Evolutionary conservation across 257 asterid species (phyloP), one percentile per base, ranked within the genome.

Genomic region (Fraxinus anomala): DNA sequence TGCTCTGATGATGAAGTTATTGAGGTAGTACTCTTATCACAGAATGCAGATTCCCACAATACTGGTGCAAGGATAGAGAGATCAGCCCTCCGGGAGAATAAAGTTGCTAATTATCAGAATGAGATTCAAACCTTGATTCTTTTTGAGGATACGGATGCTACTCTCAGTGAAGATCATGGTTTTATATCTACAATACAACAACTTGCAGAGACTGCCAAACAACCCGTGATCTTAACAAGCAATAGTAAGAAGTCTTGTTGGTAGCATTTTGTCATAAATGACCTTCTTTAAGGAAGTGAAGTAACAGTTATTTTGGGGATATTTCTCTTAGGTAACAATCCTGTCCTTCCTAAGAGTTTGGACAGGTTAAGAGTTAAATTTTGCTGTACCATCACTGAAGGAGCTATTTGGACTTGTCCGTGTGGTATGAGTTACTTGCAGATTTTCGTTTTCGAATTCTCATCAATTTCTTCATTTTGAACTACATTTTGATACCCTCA

Each of bases 201-300:
- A 83, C 92, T 96, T 33, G 94, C 97, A 37, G 88, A 76, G 88
- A 90, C 94, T 31, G 97, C 98, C 3, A 96, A 96, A 85, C 91
- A 97, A 74, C 99, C 99, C 82, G 93, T 93, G 91, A 93, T 96
- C 85, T 78, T 96, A 88, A 93, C 99, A 74, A 90, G 97, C 88
- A 93, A 93, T 70, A 87, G 99, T 96, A 93, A 86, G 99, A 80
- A 78, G 75, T 74, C 40, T 76, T 73, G 74, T 71, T 63, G 40
- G 75, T 44, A 82, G 73, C 36, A 76, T 24, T 47, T 31, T 31
- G 28, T 65, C 56, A 47, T 34, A 49, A 65, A 71, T 77, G 68
- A 34, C 69, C 47, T 49, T 74, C 54, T 68, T 59, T 72, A 51
- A 49, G 63, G 74, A 33, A 39, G 74, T 74, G 68, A 34, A 84